phyloP scores from a whole-genome alignment of 192 early-diverging fungal species.

The Gaertneriomyces sp. region DNA sequence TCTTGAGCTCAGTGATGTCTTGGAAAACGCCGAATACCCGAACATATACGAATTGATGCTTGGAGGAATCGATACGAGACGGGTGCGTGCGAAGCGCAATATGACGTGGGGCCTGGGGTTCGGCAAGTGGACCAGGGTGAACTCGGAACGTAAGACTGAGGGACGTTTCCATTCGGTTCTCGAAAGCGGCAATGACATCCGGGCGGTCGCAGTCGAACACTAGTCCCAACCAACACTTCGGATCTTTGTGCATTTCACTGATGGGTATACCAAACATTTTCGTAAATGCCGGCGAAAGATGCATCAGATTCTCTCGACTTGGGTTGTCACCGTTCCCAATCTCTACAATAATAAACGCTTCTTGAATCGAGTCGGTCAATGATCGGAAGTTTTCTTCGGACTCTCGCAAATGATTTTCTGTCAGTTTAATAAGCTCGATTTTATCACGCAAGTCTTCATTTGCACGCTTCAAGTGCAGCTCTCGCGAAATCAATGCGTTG shows the following conservation, averaged over 20 bases:
- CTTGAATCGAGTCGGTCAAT: conserved; percentile 18
- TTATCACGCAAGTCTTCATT: conserved; percentile 26
- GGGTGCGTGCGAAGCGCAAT: conserved; percentile 13
- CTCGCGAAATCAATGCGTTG: conserved; percentile 18
- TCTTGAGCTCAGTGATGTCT: conserved; percentile 17
- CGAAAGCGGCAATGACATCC: neutral
- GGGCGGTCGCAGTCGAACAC: conserved; percentile 2
- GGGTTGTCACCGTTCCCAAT: neutral
- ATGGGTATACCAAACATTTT: conserved; percentile 13
- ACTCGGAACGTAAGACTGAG: conserved; percentile 25
- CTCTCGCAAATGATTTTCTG: conserved; percentile 13
- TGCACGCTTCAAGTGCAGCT: conserved; percentile 25
- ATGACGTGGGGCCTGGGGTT: neutral
- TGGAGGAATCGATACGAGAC: neutral
- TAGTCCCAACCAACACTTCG: conserved; percentile 12
- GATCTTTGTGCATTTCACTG: conserved; percentile 13
- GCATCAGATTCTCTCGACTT: neutral
- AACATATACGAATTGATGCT: neutral
- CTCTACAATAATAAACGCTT: conserved; percentile 24
- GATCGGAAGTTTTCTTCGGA: conserved; percentile 28
- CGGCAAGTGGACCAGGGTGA: conserved; percentile 6
- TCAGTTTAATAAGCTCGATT: conserved; percentile 13
- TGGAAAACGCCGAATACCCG: conserved; percentile 29
- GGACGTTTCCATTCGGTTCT: conserved; percentile 5
- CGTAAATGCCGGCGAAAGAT: conserved; percentile 3